Evolutionary conservation across 192 early-diverging fungal species (phyloP).

Genomic region (Podila minutissima): DNA sequence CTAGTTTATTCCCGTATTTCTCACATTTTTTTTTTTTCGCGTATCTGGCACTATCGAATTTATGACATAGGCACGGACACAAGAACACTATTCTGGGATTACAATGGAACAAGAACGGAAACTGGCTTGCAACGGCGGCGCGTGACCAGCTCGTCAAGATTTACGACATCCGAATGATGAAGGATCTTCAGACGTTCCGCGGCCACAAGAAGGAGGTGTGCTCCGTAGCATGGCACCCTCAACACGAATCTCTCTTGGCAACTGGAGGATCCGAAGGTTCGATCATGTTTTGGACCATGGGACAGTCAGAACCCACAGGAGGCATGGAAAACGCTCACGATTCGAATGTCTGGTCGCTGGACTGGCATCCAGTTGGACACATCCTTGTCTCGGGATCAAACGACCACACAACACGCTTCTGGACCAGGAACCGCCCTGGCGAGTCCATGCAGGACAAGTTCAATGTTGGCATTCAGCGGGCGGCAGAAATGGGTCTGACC

Average conservation of each 20-base stretch:
- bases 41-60: neutral
- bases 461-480: slow-evolving; percentile 58
- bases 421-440: slow-evolving; percentile 93
- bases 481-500: slow-evolving; percentile 56
- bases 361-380: slow-evolving; percentile 98
- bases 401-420: slow-evolving; percentile 96
- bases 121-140: slow-evolving; percentile 93
- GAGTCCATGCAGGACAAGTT: slow-evolving; percentile 66
- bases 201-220: slow-evolving; percentile 91
- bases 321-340: slow-evolving; percentile 86
- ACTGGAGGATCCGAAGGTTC: slow-evolving; percentile 92
- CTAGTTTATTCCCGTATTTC: neutral
- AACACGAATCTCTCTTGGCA: slow-evolving; percentile 89
- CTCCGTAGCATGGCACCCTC: slow-evolving; percentile 95
- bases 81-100: slow-evolving; percentile 92
- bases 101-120: slow-evolving; percentile 97
- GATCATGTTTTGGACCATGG: slow-evolving; percentile 89
- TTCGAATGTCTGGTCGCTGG: slow-evolving; percentile 92
- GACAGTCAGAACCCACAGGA: slow-evolving; percentile 57
- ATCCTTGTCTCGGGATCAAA: slow-evolving; percentile 94
- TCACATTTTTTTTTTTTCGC: neutral
- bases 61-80: slow-evolving; percentile 78
- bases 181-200: slow-evolving; percentile 86
- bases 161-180: slow-evolving; percentile 95
- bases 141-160: slow-evolving; percentile 92